Conservation (phyloP, 2,329 filamentous ascomycete species). For the Sclerotinia subarctica region DNA sequence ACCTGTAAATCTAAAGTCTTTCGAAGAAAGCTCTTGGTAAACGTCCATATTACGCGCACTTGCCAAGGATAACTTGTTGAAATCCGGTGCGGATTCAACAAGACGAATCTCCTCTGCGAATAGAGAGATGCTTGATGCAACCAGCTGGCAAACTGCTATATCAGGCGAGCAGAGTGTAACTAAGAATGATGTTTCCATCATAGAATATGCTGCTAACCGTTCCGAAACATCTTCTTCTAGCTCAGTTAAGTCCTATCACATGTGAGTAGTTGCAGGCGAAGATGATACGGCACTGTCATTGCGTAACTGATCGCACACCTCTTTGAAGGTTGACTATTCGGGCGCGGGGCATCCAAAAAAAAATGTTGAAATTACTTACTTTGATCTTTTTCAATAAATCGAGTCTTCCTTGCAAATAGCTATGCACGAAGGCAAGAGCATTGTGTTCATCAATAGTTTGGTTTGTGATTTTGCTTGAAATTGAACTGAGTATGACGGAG, state of each 20-base stretch:
- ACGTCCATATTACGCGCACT: constrained; percentile 59
- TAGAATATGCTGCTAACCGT: constrained; percentile 50
- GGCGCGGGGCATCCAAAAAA: background rate
- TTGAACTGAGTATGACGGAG: constrained; percentile 34
- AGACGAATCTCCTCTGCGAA: constrained; percentile 60
- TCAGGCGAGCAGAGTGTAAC: constrained; percentile 63
- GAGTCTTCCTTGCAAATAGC: constrained; percentile 55
- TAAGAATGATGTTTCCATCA: constrained; percentile 60
- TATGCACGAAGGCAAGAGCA: constrained; percentile 44
- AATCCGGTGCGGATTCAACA: constrained; percentile 50
- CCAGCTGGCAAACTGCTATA: constrained; percentile 62
- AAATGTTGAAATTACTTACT: constrained; percentile 27
- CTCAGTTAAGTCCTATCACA: constrained; percentile 51
- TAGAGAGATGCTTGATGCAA: constrained; percentile 58
- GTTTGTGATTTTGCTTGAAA: constrained; percentile 34
- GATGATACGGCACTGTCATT: background rate
- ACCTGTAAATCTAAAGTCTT: constrained; percentile 63
- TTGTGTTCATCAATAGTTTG: constrained; percentile 31
- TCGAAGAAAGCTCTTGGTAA: constrained; percentile 60
- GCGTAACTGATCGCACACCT: background rate
- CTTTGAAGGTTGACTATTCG: background rate
- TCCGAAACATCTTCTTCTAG: constrained; percentile 54
- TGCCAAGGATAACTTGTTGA: constrained; percentile 49
- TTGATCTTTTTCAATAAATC: constrained; percentile 45
- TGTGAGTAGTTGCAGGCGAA: constrained; percentile 20